Evolutionary conservation across 2,329 filamentous ascomycete species (phyloP).

Genomic region (Fusarium sp.): DNA sequence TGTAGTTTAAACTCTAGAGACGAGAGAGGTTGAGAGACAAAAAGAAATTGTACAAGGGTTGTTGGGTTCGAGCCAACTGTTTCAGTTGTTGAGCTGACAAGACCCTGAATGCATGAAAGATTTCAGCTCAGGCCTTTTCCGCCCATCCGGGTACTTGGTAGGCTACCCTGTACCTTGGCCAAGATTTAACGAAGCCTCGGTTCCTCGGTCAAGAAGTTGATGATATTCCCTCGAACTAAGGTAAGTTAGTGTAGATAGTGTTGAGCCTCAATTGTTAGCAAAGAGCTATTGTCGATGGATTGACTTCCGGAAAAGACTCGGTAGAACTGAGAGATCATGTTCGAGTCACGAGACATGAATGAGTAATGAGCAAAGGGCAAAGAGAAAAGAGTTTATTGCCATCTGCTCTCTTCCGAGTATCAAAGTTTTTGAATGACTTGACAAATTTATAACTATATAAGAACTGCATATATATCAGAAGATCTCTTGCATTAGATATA

Average conservation of each 20-base stretch:
- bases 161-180: slow-evolving; percentile 3
- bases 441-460: neutral
- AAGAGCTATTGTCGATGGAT: neutral
- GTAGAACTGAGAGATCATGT: slow-evolving; percentile 41
- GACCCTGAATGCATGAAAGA: slow-evolving; percentile 1
- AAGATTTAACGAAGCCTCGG: neutral
- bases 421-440: slow-evolving; percentile 22
- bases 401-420: slow-evolving; percentile 6
- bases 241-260: neutral
- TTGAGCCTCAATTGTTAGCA: neutral
- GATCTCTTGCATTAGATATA: neutral
- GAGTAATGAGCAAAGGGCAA: slow-evolving; percentile 10
- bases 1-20: neutral
- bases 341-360: slow-evolving; percentile 43
- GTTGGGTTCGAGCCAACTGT: slow-evolving; percentile 1
- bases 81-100: slow-evolving; percentile 26
- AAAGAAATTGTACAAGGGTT: slow-evolving; percentile 18
- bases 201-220: neutral
- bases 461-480: neutral
- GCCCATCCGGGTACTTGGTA: neutral
- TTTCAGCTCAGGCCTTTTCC: neutral
- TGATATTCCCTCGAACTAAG: neutral
- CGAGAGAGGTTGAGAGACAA: neutral
- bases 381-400: slow-evolving; percentile 6
- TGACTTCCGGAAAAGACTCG: slow-evolving; percentile 44